A percentile compares a stretch with the other conserved stretches of the same genome.
Evolutionary conservation across 2,329 filamentous ascomycete genomes (phyloP).

Genomic region (Penicillium palitans): DNA sequence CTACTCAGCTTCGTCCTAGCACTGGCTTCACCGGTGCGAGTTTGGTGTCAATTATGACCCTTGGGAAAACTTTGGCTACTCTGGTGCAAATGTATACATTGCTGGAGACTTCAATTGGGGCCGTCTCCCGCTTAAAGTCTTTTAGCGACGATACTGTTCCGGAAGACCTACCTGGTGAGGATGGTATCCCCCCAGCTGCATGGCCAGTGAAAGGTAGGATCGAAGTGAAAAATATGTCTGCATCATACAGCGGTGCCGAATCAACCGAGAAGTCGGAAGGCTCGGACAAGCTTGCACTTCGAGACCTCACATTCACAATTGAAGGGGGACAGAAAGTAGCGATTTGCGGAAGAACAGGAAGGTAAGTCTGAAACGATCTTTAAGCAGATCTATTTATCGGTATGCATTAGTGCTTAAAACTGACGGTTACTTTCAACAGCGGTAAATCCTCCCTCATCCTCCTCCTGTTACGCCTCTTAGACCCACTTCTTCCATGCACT

Average conservation of each 20-base stretch:
- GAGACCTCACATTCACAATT: not conserved
- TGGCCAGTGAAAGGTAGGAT: not conserved
- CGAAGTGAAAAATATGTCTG: not conserved
- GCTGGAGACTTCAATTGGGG: not conserved
- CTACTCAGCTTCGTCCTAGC: not conserved
- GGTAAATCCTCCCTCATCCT: not conserved
- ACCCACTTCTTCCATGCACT: not conserved
- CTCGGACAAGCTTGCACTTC: not conserved
- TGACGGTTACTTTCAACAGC: not conserved
- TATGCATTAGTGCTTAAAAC: not conserved
- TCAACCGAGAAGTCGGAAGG: not conserved
- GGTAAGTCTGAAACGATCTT: not conserved
- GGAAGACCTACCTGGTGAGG: not conserved
- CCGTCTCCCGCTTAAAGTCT: not conserved
- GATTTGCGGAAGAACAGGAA: not conserved
- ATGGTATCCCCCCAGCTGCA: not conserved
- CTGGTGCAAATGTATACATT: not conserved
- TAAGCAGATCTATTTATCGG: not conserved
- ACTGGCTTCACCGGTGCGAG: not conserved
- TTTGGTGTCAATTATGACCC: not conserved
- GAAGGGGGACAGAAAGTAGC: not conserved
- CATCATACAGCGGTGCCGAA: not conserved
- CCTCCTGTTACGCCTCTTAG: not conserved
- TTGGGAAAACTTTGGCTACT: not conserved
- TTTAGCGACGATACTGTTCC: not conserved